phyloP scores from a whole-genome alignment of 768 basidiomycete genomes.

The Xerocomellus amylosporus region DNA sequence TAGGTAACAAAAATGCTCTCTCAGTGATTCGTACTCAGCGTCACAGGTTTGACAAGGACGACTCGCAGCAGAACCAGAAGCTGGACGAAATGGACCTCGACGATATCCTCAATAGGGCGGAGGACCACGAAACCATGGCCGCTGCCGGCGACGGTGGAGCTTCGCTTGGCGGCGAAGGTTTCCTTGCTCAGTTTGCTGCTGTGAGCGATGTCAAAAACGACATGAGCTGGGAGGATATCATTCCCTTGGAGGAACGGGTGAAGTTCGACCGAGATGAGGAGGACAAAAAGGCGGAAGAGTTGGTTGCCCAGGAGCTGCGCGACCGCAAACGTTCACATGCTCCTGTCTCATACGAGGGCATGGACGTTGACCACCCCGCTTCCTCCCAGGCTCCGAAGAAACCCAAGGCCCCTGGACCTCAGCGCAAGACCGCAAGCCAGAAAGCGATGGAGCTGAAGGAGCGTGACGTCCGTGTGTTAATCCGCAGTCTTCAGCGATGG shows the following conservation, averaged over 20 bases:
- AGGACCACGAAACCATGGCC: slow-evolving; percentile 93
- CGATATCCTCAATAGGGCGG: slow-evolving; percentile 94
- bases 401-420: slow-evolving; percentile 65
- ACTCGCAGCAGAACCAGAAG: slow-evolving; percentile 87
- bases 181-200: slow-evolving; percentile 91
- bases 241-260: slow-evolving; percentile 87
- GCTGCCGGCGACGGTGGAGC: slow-evolving; percentile 80
- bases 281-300: slow-evolving; percentile 67
- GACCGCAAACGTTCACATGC: slow-evolving; percentile 84
- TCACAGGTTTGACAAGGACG: slow-evolving; percentile 93
- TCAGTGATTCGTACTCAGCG: slow-evolving; percentile 9
- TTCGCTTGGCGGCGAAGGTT: slow-evolving; percentile 96
- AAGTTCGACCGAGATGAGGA: slow-evolving; percentile 81
- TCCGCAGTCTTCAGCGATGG: slow-evolving; percentile 95
- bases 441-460: slow-evolving; percentile 97
- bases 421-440: slow-evolving; percentile 88
- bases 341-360: slow-evolving; percentile 86
- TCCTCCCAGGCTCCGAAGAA: slow-evolving; percentile 67
- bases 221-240: slow-evolving; percentile 99
- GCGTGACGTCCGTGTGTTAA: slow-evolving; percentile 91
- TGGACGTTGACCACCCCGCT: slow-evolving; percentile 80
- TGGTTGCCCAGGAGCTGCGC: slow-evolving; percentile 63
- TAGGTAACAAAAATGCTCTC: slow-evolving; percentile 35
- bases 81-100: slow-evolving; percentile 99
- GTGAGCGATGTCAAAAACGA: slow-evolving; percentile 99